Evolutionary conservation across 2,329 filamentous ascomycete genomes (phyloP), one percentile per base, ranked within the genome.

Genomic region (Colletotrichum noveboracense): DNA sequence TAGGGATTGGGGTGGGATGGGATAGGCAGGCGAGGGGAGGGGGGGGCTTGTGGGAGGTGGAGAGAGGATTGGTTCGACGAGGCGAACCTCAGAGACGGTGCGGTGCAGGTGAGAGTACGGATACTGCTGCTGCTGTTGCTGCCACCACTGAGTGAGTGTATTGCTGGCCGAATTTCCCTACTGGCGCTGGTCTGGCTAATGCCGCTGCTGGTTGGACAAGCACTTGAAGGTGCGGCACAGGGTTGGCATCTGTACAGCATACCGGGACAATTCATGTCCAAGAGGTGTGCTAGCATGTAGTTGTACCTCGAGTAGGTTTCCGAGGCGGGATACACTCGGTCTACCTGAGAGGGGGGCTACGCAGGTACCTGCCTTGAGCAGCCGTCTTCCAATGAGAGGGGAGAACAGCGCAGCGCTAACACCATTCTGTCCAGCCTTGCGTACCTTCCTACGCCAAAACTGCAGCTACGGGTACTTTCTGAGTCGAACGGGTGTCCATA

Each of bases 1-100:
- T 76, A 75, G 70, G 74, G 74, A 74, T 70, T 74, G 70, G 74
- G 48, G 66, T 76, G 74, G 65, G 74, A 75, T 74, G 60, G 34
- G 56, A 76, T 56, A 30, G 65, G 43, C 43, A 36, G 65, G 43
- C 30, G 65, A 65, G 60, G 72, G n/a, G 72, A 48, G 68, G 61
- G 62, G 62, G 60, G 68, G 62, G 71, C 67, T 65, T 60, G 66
- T 61, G 58, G 73, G 26, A 75, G 62, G 64, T 75, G 73, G 73
- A 67, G 73, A 67, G 73, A 64, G 73, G 62, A 75, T 68, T 68
- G 64, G 69, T 75, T 70, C 64, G 56, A 43, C 56, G 38, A 67
- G 69, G 62, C 73, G 73, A 73, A 60, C 64, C 68, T 62, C 56
- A 70, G 34, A 52, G 64, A 64, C 38, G 60, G 56, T 38, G 43